These are phyloP conservation scores for Sarocladium strictum DNA, from an alignment of 2,329 filamentous ascomycete genomes.

Conservation along the genomic window DNA sequence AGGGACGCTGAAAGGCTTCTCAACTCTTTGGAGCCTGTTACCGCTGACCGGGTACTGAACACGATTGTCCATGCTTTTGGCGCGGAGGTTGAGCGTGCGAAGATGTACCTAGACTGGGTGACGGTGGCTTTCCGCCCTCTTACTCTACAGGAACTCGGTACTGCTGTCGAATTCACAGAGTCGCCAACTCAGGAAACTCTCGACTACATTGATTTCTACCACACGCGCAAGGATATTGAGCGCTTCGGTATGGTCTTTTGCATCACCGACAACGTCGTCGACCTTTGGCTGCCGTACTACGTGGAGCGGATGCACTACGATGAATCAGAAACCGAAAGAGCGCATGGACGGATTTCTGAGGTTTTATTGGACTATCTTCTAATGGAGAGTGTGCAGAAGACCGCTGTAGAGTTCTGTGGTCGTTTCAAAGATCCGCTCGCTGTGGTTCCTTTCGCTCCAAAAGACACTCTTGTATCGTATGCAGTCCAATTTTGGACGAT, in stretches of 20 bases:
- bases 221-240: neutral
- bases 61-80: neutral
- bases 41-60: neutral
- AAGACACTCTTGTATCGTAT: neutral
- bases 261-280: neutral
- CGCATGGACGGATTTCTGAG: neutral
- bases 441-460: neutral
- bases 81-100: neutral
- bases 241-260: neutral
- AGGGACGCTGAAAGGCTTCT: neutral
- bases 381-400: neutral
- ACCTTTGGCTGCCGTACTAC: conserved; percentile 1
- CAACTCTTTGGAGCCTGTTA: neutral
- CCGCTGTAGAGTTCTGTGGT: neutral
- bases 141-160: neutral
- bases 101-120: neutral
- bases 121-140: neutral
- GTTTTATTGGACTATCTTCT: neutral
- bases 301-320: neutral
- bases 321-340: neutral
- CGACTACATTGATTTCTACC: neutral
- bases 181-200: neutral
- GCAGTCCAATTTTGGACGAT: neutral
- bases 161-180: conserved; percentile 1
- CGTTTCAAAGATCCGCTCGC: neutral